Percentiles rank a stretch among this genome's conserved stretches.
Conservation (phyloP, 768 basidiomycete genomes). For the Psilocybe subaeruginosa region DNA sequence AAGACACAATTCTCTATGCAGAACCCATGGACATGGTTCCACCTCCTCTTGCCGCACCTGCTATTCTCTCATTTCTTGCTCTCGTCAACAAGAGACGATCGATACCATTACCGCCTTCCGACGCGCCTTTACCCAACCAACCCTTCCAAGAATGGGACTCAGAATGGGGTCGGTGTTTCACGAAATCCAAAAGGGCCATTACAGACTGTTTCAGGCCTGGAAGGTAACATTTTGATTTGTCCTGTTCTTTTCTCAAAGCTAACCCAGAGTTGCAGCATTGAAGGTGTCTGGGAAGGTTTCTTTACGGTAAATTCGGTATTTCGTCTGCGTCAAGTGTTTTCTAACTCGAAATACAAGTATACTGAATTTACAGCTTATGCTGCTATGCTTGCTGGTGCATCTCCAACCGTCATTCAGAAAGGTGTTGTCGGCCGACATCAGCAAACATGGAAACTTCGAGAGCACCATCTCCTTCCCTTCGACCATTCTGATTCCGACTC, state of each 20-base stretch:
- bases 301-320: slow-evolving; percentile 58
- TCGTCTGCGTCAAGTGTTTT: neutral
- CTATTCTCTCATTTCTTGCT: slow-evolving; percentile 71
- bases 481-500: slow-evolving; percentile 33
- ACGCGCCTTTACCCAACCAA: slow-evolving; percentile 26
- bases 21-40: slow-evolving; percentile 49
- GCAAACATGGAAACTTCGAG: slow-evolving; percentile 88
- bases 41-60: slow-evolving; percentile 69
- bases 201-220: slow-evolving; percentile 61
- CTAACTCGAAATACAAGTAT: slow-evolving; percentile 48
- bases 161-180: slow-evolving; percentile 66
- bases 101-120: slow-evolving; percentile 36
- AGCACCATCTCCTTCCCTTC: slow-evolving; percentile 59
- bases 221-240: slow-evolving; percentile 35
- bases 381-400: slow-evolving; percentile 68
- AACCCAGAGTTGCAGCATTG: slow-evolving; percentile 45
- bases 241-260: slow-evolving; percentile 1
- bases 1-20: slow-evolving; percentile 44
- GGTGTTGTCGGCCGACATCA: slow-evolving; percentile 81
- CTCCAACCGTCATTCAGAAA: slow-evolving; percentile 68
- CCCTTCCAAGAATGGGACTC: slow-evolving; percentile 64
- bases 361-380: slow-evolving; percentile 87
- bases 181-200: slow-evolving; percentile 33
- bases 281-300: slow-evolving; percentile 81
- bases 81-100: slow-evolving; percentile 44